Evolutionary conservation across 768 basidiomycete species (phyloP).

Genomic region (Piloderma croceum): DNA sequence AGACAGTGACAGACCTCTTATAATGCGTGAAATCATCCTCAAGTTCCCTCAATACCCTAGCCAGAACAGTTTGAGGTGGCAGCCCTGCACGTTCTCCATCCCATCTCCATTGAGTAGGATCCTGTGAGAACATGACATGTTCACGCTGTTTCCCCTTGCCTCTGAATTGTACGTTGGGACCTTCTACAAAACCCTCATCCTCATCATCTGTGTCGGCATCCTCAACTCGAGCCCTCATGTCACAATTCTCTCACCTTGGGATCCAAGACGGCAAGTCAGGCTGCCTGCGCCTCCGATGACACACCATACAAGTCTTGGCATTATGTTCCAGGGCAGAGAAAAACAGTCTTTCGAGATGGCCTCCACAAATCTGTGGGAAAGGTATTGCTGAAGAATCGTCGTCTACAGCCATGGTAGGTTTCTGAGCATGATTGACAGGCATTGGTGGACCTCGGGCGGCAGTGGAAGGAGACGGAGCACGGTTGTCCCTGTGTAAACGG

Average conservation of each 20-base stretch:
- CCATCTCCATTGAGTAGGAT: conserved; percentile 22
- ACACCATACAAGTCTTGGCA: conserved; percentile 60
- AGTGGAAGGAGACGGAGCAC: no score
- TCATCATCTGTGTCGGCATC: conserved; percentile 41
- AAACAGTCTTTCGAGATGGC: conserved; percentile 72
- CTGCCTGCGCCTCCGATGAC: conserved; percentile 40
- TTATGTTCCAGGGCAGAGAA: conserved; percentile 77
- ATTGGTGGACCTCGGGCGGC: conserved; percentile 1
- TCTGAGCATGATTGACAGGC: conserved; percentile 2
- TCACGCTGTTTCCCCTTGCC: conserved; percentile 30
- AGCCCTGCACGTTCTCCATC: conserved; percentile 33
- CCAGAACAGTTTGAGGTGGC: conserved; percentile 85
- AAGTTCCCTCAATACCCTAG: conserved; percentile 76
- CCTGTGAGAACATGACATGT: conserved; percentile 17
- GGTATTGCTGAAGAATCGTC: conserved; percentile 39
- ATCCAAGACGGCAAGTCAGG: conserved; percentile 21
- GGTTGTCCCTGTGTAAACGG: no score
- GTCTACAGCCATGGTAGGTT: conserved; percentile 10
- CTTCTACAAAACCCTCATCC: conserved; percentile 48
- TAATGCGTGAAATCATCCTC: conserved; percentile 96
- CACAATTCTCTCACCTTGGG: conserved; percentile 15
- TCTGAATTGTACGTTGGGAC: conserved; percentile 23
- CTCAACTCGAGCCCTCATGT: conserved; percentile 21
- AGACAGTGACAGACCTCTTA: conserved; percentile 58
- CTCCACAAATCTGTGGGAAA: conserved; percentile 81